A percentile compares a stretch with the other conserved stretches of the same genome.
phyloP scores from a whole-genome alignment of 2,329 filamentous ascomycete species.

The Ascochyta pisi region DNA sequence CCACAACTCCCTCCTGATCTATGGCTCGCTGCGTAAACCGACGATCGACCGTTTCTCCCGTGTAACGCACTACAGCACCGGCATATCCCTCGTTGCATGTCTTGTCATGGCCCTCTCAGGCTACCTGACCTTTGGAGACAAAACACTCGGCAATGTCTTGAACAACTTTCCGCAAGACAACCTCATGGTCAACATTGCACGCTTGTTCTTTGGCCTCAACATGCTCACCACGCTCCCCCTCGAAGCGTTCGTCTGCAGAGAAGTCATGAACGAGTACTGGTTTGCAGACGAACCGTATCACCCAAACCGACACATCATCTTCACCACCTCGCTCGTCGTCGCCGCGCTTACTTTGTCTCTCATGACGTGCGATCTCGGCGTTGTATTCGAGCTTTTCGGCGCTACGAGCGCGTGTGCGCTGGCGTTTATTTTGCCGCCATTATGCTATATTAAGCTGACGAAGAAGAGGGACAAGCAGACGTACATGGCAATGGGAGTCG shows the following conservation, averaged over 20 bases:
- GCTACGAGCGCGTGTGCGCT: slow-evolving; percentile 93
- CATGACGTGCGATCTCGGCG: slow-evolving; percentile 89
- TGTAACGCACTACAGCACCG: slow-evolving; percentile 93
- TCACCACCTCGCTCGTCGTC: slow-evolving; percentile 83
- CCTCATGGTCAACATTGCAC: slow-evolving; percentile 90
- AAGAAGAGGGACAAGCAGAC: slow-evolving; percentile 77
- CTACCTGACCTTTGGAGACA: slow-evolving; percentile 91
- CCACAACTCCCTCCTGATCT: slow-evolving; percentile 97
- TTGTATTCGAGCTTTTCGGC: slow-evolving; percentile 94
- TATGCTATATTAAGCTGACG: slow-evolving; percentile 94
- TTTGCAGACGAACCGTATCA: slow-evolving; percentile 77
- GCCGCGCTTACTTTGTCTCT: slow-evolving; percentile 78
- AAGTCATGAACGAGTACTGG: slow-evolving; percentile 92
- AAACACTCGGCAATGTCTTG: slow-evolving; percentile 91
- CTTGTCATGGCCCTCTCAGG: slow-evolving; percentile 86
- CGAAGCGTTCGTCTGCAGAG: slow-evolving; percentile 96
- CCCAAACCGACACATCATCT: slow-evolving; percentile 81
- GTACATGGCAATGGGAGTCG: slow-evolving; percentile 72
- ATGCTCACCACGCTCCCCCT: slow-evolving; percentile 97
- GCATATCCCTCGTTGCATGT: slow-evolving; percentile 89
- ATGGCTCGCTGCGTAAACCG: slow-evolving; percentile 90
- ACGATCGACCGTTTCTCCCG: slow-evolving; percentile 93
- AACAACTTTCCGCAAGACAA: slow-evolving; percentile 97
- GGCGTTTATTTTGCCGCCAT: slow-evolving; percentile 91
- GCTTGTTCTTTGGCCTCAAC: slow-evolving; percentile 95